Evolutionary conservation across 257 asterid genomes (phyloP).

Genomic region (Capsicum pubescens): DNA sequence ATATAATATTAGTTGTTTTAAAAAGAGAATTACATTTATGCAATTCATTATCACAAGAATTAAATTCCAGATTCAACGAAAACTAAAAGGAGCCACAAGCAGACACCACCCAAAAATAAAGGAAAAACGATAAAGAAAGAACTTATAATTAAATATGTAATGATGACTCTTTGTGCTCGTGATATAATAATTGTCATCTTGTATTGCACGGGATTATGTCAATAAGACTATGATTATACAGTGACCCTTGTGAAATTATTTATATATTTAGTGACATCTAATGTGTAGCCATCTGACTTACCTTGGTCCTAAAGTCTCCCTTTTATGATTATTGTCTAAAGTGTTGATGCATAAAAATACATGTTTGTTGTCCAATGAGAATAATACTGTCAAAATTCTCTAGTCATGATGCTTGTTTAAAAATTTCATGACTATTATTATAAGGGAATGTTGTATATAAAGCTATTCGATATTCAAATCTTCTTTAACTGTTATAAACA

Average conservation of each 20-base stretch:
- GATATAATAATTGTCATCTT: neutral
- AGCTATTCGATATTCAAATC: too few relatives aligned
- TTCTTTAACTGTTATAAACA: too few relatives aligned
- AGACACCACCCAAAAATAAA: conserved; percentile 8
- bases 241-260: neutral
- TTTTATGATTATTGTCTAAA: neutral
- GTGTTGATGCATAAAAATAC: too few relatives aligned
- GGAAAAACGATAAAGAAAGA: neutral
- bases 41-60: neutral
- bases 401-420: too few relatives aligned
- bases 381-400: too few relatives aligned
- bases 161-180: neutral
- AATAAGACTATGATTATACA: neutral
- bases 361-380: too few relatives aligned
- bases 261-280: neutral
- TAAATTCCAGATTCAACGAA: neutral
- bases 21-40: too few relatives aligned
- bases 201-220: neutral
- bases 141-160: neutral
- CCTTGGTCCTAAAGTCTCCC: neutral
- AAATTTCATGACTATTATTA: too few relatives aligned
- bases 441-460: too few relatives aligned
- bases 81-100: neutral
- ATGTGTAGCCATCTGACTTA: neutral
- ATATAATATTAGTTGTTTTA: too few relatives aligned